Base-by-base conservation (phyloP, 2,329 filamentous ascomycete genomes). In the Phoma sp. region DNA sequence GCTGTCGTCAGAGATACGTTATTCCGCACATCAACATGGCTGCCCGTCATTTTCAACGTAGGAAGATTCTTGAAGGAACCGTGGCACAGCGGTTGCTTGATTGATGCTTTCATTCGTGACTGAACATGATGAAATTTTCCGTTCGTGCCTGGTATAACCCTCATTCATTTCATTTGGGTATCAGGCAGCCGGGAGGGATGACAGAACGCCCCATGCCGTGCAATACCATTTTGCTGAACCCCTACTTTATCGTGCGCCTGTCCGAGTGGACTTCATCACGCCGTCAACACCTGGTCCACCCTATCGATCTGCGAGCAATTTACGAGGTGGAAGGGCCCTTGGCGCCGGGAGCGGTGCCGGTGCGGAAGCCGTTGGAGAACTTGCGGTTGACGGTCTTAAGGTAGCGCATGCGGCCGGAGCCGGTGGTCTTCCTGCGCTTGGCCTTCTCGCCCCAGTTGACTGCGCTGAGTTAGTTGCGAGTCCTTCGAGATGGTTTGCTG, bases 391-490 rank as follows among this genome's bases (percentile, higher is more conserved):
- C 88, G 75, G 85, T 86, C 87, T 96, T 96, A 79, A 99, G 87
- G 84, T 93, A 91, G 78, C 92, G 88, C 89, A 93, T 95, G 81
- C 95, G 91, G 81, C 95, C 95, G 77, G 92, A 93, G 76, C 95
- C 95, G 79, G 91, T 93, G 77, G 93, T 97, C 93, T 97, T 98
- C 90, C 95, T 96, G 82, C 95, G 87, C 92, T 98, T 98, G 75
- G 93, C 93, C 91, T 99, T 99, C 88, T 98, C 93, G 81, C 91
- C 87, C 95, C 95, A 99, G 91, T 99, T 97, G 89, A 89, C 93
- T 98, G 78, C 74, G 42, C 38, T 47, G 46, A 63, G 66, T 74
- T 60, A 74, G 67, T 64, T 54, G 45, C 50, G 40, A 53, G 39
- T 58, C 29, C 15, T 29, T 33, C 7, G 34, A 50, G 9, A 42